Percentiles rank a stretch among this genome's conserved stretches.
These are phyloP conservation scores for Rutstroemia sp. DNA, from an alignment of 2,329 filamentous ascomycete genomes.

Conservation along the genomic window DNA sequence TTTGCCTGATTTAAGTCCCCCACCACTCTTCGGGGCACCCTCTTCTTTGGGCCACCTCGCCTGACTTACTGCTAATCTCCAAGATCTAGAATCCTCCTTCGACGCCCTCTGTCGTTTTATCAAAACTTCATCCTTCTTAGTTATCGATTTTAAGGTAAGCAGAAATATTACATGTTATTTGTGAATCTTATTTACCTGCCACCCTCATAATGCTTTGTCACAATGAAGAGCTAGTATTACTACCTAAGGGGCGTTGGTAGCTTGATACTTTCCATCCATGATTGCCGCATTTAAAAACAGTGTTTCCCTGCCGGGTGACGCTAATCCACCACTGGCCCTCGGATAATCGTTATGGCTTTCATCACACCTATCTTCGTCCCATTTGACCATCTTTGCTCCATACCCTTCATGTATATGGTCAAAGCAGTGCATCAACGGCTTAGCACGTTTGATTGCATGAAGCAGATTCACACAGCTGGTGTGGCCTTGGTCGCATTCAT, in stretches of 20 bases:
- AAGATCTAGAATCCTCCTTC: too few relatives aligned
- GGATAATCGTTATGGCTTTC: constrained; percentile 29
- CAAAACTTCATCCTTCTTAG: too few relatives aligned
- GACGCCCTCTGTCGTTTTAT: too few relatives aligned
- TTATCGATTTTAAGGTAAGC: too few relatives aligned
- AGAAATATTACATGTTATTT: too few relatives aligned
- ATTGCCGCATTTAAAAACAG: constrained; percentile 55
- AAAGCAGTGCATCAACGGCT: constrained; percentile 50
- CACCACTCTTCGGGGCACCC: too few relatives aligned
- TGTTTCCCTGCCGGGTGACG: constrained; percentile 39
- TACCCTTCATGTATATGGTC: constrained; percentile 57
- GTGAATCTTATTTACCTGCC: too few relatives aligned
- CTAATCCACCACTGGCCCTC: constrained; percentile 21
- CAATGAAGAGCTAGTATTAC: too few relatives aligned
- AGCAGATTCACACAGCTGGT: constrained; percentile 52
- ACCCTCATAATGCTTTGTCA: too few relatives aligned
- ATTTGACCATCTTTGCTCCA: constrained; percentile 46
- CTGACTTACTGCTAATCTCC: too few relatives aligned
- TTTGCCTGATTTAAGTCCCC: too few relatives aligned
- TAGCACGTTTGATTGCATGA: constrained; percentile 40
- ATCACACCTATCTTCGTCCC: constrained; percentile 33
- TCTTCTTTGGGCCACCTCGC: too few relatives aligned
- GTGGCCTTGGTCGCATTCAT: constrained; percentile 46
- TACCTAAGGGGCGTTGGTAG: constrained; percentile 43
- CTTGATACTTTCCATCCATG: constrained; percentile 34